Conservation (phyloP, 352 stramenopile species). For the Peronosclerospora sorghi region DNA sequence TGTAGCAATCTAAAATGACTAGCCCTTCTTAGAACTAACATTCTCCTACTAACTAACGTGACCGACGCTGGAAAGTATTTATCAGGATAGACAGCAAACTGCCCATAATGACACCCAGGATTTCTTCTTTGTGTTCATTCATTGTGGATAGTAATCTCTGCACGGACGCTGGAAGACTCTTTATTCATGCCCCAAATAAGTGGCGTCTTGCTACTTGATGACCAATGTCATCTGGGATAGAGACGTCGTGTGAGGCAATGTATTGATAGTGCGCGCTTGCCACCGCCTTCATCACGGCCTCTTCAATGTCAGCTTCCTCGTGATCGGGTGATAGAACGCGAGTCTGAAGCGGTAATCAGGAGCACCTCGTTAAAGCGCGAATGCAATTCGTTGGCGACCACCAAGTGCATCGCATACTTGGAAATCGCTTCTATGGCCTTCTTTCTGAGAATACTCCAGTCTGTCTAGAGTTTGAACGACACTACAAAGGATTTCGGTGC, state of each 20-base stretch:
- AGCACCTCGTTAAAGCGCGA: constrained; percentile 88
- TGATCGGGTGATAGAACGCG: constrained; percentile 38
- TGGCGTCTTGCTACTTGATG: too few relatives aligned
- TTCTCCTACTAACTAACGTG: background rate
- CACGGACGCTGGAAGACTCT: too few relatives aligned
- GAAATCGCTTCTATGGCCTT: constrained; percentile 90
- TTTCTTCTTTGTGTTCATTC: constrained; percentile 70
- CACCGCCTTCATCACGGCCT: constrained; percentile 41
- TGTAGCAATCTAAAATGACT: too few relatives aligned
- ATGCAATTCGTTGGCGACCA: constrained; percentile 95
- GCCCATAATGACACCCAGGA: constrained; percentile 53
- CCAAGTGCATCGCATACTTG: constrained; percentile 96
- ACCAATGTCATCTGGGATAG: constrained; percentile 41
- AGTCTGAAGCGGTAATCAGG: constrained; percentile 53
- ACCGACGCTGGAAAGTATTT: constrained; percentile 53
- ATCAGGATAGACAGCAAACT: constrained; percentile 57
- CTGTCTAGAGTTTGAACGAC: constrained; percentile 99
- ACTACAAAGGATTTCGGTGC: constrained; percentile 80
- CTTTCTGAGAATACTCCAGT: constrained; percentile 81
- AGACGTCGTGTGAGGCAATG: constrained; percentile 61
- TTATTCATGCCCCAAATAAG: constrained; percentile 24
- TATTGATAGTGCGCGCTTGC: constrained; percentile 62
- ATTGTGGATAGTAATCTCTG: constrained; percentile 25
- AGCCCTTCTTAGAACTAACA: background rate
- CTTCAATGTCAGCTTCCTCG: constrained; percentile 53